Conservation (phyloP, 2,329 filamentous ascomycete genomes). For the Beauveria varroae region DNA sequence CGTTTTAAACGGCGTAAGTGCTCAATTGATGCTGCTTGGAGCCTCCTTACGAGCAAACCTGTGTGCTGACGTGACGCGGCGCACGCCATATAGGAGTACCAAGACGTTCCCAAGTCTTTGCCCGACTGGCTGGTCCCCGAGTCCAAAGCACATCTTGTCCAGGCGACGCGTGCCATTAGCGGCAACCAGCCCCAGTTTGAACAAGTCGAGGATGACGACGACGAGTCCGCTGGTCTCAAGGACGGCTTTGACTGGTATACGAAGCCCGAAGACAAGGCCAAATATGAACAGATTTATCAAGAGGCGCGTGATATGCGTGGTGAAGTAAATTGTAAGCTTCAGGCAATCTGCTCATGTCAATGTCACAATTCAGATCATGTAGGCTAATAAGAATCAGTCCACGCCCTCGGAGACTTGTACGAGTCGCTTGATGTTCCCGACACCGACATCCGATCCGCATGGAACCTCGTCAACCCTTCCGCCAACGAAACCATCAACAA, state of each 20-base stretch:
- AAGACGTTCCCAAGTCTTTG: constrained; percentile 75
- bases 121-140: constrained; percentile 97
- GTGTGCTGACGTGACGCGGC: constrained; percentile 13
- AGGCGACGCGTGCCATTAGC: constrained; percentile 71
- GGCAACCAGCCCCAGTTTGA: constrained; percentile 79
- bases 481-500: constrained; percentile 80
- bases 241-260: constrained; percentile 99
- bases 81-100: constrained; percentile 58
- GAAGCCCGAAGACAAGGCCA: constrained; percentile 80
- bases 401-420: constrained; percentile 75
- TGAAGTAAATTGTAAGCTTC: constrained; percentile 63
- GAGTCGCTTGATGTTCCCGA: constrained; percentile 66
- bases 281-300: constrained; percentile 96
- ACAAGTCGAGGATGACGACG: constrained; percentile 66
- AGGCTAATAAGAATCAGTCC: constrained; percentile 43
- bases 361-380: background rate
- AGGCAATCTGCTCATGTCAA: background rate
- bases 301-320: constrained; percentile 84
- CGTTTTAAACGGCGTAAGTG: constrained; percentile 82
- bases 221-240: constrained; percentile 76
- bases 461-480: constrained; percentile 95
- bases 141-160: constrained; percentile 84
- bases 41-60: background rate
- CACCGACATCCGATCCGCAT: constrained; percentile 80
- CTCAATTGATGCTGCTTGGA: background rate